phyloP scores from a whole-genome alignment of 2,329 filamentous ascomycete genomes.

The Penicillium aurantiogriseum region DNA sequence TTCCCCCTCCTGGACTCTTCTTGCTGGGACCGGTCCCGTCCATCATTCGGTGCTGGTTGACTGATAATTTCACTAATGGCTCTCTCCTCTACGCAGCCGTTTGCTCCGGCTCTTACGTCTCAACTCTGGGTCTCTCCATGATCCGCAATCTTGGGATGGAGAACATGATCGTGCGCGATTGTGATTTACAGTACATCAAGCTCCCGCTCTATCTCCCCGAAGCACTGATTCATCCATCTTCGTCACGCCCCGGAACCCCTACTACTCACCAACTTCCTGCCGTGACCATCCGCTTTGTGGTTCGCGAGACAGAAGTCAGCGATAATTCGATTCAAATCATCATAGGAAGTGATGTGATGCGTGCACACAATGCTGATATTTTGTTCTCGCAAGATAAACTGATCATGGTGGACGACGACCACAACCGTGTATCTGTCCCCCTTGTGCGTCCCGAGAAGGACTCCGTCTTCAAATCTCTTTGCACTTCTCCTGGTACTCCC shows the following conservation, averaged over 20 bases:
- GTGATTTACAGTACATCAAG: conserved; percentile 67
- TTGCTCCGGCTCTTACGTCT: conserved; percentile 87
- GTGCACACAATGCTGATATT: conserved; percentile 83
- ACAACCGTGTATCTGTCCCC: conserved; percentile 83
- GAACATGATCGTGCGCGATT: conserved; percentile 64
- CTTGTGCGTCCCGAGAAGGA: conserved; percentile 92
- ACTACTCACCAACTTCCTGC: conserved; percentile 76
- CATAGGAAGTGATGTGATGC: conserved; percentile 82
- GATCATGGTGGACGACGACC: conserved; percentile 80
- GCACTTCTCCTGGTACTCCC: conserved; percentile 50
- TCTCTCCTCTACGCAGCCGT: conserved; percentile 87
- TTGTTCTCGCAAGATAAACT: conserved; percentile 89
- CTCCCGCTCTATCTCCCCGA: conserved; percentile 87
- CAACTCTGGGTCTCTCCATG: conserved; percentile 73
- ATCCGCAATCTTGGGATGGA: conserved; percentile 71
- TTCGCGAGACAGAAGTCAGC: conserved; percentile 55
- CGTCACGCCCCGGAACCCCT: conserved; percentile 70
- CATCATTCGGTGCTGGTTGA: conserved; percentile 94
- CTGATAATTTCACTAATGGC: conserved; percentile 82
- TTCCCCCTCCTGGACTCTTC: conserved; percentile 79
- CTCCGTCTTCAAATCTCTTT: conserved; percentile 71
- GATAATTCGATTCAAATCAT: conserved; percentile 73
- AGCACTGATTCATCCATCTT: conserved; percentile 72
- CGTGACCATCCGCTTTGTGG: conserved; percentile 75
- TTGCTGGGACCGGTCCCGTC: conserved; percentile 85